Evolutionary conservation across 1,139 yeast genomes (phyloP), one percentile per base, ranked within the genome.

Genomic region (Magnusiomyces ingens): DNA sequence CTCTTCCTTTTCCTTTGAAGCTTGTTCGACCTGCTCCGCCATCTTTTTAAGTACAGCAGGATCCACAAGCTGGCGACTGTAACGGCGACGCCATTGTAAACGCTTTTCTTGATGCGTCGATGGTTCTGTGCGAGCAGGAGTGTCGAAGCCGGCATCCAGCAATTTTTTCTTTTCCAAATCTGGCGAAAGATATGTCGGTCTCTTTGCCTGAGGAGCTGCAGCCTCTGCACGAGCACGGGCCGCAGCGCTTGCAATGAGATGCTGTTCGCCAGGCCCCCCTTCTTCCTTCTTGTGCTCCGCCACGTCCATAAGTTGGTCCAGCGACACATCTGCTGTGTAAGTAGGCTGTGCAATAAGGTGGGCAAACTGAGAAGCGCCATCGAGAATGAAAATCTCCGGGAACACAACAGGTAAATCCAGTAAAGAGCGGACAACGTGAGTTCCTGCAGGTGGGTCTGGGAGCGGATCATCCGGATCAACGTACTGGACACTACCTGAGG

Each of bases 401-500:
- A 75, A 67, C 1, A 72, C 77, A 11, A 65, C 62, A 52, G 75
- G 77, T 43, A 81, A 59, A 15, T 81, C 81, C 17, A 72, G 62
- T 19, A 81, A 71, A 52, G 75, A 72, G 57, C 78, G 71, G 35
- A 81, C 69, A 17, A 77, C 64, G 15, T 67, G 55, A 32, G 79
- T 71, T 2, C 78, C 77, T 42, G 73, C 72, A 8, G 75, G 76
- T 49, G 69, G 68, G 37, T 67, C 69, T 45, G 72, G 72, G 21
- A 63, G 48, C 17, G 69, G 70, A 49, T 74, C 74, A 52, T 72
- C 75, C 3, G 78, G 59, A 68, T 85, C 93, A 18, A 82, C 75
- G 60, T 72, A 82, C 61, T 83, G 89, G 52, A 81, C 70, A 3
- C 82, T 78, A 8, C 48, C 48, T 38, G 72, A 71, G 3, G 81